Base-by-base conservation (phyloP, 495 filamentous ascomycete genomes). In the Pseudotulostoma volvatum region DNA sequence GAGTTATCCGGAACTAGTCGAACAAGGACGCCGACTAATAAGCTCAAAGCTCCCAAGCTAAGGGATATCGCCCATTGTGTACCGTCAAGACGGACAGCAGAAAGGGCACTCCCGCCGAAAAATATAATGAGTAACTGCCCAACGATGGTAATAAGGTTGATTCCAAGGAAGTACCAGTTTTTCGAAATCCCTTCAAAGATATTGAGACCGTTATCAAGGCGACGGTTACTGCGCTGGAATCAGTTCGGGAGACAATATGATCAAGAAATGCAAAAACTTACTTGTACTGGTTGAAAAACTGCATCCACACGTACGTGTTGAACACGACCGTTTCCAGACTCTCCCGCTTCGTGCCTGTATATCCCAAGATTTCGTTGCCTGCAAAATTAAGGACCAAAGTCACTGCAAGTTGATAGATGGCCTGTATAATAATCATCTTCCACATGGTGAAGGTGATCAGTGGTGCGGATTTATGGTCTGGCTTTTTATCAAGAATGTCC, bases 271-370 rank as follows among this genome's bases (percentile, higher is more conserved):
- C n/a, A 14, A 34, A 16, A 16, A 5, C 33, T 34, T 34, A 34
- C 33, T 34, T 34, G 33, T 76, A 68, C 46, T 76, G 58, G 46
- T 85, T 84, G 64, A 84, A 84, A 47, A 84, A 79, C 44, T 84
- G 79, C 75, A 84, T 80, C 78, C 79, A 85, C 21, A 82, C 76
- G 45, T 80, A 84, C 0, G 76, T 78, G 54, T 84, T 85, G 60
- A 84, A 84, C 18, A 84, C 63, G 20, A 81, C 50, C 2, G 78
- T 78, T 40, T 67, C 52, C 31, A 80, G 52, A 5, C 13, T 5
- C 5, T 5, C 33, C 18, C 18, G 5, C 18, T 14, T 7, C 7
- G 33, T 14, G 33, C 33, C 5, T 5, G 13, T 5, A 16, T 13
- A 62, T 47, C 13, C 61, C 0, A 84, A 51, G 25, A 84, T 76